phyloP scores from a whole-genome alignment of 768 basidiomycete species.

The Heimioporus sp. region DNA sequence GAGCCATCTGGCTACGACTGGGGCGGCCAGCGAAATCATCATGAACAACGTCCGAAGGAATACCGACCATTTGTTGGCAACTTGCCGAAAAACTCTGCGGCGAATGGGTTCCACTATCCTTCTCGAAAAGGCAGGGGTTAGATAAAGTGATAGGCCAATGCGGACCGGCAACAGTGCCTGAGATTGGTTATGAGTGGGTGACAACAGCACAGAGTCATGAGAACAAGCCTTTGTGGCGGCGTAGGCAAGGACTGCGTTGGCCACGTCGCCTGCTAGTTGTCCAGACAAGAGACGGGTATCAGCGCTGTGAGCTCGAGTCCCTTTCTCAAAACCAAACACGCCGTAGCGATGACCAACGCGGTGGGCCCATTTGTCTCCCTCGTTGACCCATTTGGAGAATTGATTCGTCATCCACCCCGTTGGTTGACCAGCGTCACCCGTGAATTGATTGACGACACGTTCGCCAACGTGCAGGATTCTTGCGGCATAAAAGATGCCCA shows the following conservation, averaged over 20 bases:
- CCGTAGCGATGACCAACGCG: constrained; percentile 78
- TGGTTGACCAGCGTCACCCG: constrained; percentile 10
- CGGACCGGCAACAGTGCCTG: constrained; percentile 75
- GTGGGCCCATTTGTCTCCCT: constrained; percentile 71
- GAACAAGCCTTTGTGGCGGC: constrained; percentile 66
- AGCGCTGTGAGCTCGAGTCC: constrained; percentile 7
- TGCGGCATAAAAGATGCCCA: constrained; percentile 70
- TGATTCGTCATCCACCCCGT: constrained; percentile 42
- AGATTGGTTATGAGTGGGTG: background rate
- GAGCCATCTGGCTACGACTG: constrained; percentile 61
- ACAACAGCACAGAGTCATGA: background rate
- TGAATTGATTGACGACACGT: constrained; percentile 47
- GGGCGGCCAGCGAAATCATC: constrained; percentile 76
- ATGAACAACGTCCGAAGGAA: constrained; percentile 13
- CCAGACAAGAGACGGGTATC: constrained; percentile 24
- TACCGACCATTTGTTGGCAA: constrained; percentile 34
- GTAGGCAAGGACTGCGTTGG: constrained; percentile 83
- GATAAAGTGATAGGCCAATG: constrained; percentile 68
- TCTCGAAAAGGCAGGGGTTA: constrained; percentile 72
- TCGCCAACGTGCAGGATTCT: constrained; percentile 69
- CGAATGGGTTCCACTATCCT: constrained; percentile 62
- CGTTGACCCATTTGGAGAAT: constrained; percentile 63
- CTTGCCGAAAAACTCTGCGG: constrained; percentile 14
- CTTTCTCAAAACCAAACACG: constrained; percentile 72
- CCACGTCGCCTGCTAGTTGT: constrained; percentile 68